Evolutionary conservation across 2,329 filamentous ascomycete genomes (phyloP), one percentile per base, ranked within the genome.

Genomic region (Fusarium sp.): DNA sequence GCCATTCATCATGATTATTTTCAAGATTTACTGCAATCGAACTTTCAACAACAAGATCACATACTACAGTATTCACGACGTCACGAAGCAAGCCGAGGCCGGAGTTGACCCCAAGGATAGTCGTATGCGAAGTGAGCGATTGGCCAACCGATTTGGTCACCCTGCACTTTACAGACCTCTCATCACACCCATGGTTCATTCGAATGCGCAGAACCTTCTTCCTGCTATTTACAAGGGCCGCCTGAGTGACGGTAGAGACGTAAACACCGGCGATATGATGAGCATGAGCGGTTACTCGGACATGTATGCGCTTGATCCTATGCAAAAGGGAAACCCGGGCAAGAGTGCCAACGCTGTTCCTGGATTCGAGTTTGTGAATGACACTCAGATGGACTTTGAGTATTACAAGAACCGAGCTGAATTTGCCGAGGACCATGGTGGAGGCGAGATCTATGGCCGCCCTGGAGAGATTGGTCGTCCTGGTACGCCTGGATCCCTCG

Each of bases 171-270:
- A 96, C 83, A 92, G 92, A 79, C 91, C 92, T 5, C 86, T 98
- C 20, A 95, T 95, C 73, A 97, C 94, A 0, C 95, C 95, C 4
- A 98, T 98, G 95, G 95, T 98, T 5, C 92, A 97, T 74, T 92
- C 93, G 55, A 97, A 92, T 80, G 93, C 94, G 4, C 93, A 96
- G 74, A 94, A 96, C 62, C 86, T 96, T 40, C 86, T 99, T 11
- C 91, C 91, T n/a, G 89, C 92, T 43, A 86, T 99, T 50, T 98
- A 98, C 78, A 90, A 90, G 24, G 95, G 95, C 13, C 91, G 95
- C 6, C 81, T 97, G 24, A 87, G 85, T 4, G 91, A 94, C 58
- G 87, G 89, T 2, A 86, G 89, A 28, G 87, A 88, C 26, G 85
- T 84, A 3, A 85, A 85, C n/a, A 83, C 86, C 0, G 83, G 85